phyloP scores from a whole-genome alignment of 2,329 filamentous ascomycete species.

The Mycosphaerelloides madeirae region DNA sequence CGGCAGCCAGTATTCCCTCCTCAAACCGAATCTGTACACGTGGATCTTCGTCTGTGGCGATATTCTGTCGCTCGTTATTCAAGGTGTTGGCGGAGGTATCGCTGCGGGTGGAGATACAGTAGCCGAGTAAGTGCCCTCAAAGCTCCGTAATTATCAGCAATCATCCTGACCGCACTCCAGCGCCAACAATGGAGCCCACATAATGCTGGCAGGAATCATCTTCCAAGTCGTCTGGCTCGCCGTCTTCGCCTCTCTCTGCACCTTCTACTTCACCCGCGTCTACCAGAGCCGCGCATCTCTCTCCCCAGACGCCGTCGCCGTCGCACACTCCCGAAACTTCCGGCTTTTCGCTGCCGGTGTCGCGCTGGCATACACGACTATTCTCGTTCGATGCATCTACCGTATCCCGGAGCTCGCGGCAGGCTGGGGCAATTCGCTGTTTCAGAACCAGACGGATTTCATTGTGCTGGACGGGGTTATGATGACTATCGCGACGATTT shows the following conservation, averaged over 20 bases:
- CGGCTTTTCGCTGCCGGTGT: constrained; percentile 12
- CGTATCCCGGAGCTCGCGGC: constrained; percentile 20
- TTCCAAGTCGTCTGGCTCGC: constrained; percentile 57
- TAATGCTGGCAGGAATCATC: constrained; percentile 61
- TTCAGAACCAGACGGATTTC: constrained; percentile 17
- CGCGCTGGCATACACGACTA: constrained; percentile 9
- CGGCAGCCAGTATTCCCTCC: constrained; percentile 37
- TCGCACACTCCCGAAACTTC: constrained; percentile 5
- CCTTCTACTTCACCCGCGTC: constrained; percentile 1
- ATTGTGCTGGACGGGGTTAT: constrained; percentile 29
- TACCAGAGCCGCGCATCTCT: neutral
- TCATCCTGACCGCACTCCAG: too few relatives aligned
- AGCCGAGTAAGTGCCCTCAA: too few relatives aligned
- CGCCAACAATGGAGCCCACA: constrained; percentile 48
- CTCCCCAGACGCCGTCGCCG: neutral
- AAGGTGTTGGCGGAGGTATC: constrained; percentile 53
- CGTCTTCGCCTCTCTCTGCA: constrained; percentile 44
- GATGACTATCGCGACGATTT: constrained; percentile 39
- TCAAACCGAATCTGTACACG: constrained; percentile 43
- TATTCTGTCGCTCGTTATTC: constrained; percentile 55
- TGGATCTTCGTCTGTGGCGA: constrained; percentile 50
- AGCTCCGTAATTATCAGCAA: too few relatives aligned
- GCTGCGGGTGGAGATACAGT: constrained; percentile 1
- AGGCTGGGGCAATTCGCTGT: constrained; percentile 16
- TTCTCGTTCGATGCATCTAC: constrained; percentile 19